phyloP scores from a whole-genome alignment of 164 flowering plant genomes.

The Liriodendron chinense region DNA sequence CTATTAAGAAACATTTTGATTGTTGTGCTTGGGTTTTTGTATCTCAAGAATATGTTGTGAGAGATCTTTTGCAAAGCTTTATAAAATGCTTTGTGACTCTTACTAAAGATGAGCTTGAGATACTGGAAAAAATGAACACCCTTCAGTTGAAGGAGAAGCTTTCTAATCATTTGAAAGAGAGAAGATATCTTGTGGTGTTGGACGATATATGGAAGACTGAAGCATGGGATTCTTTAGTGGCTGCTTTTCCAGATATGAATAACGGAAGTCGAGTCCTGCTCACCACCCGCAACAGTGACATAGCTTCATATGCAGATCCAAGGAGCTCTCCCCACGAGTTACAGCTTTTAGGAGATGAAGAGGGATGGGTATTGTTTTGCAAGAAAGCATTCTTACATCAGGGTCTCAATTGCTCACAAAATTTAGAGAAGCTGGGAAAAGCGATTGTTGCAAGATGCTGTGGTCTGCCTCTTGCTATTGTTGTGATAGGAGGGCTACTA shows the following conservation, averaged over 20 bases:
- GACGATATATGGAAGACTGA: background rate
- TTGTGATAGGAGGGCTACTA: background rate
- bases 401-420: background rate
- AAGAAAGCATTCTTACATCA: background rate
- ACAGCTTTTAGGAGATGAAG: background rate
- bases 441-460: background rate
- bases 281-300: background rate
- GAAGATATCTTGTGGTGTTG: background rate
- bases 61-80: background rate
- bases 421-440: background rate
- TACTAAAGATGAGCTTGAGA: background rate
- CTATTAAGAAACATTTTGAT: background rate
- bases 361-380: background rate
- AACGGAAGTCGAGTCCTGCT: background rate
- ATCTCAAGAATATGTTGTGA: background rate
- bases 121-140: background rate
- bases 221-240: background rate
- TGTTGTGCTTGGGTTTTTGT: background rate
- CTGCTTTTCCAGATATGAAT: background rate
- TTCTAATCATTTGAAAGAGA: background rate
- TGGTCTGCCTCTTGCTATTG: background rate
- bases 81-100: no score
- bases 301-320: background rate
- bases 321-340: background rate
- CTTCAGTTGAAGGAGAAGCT: background rate